phyloP scores from a whole-genome alignment of 371 early-diverging fungal genomes.

The Synchytrium microbalum region DNA sequence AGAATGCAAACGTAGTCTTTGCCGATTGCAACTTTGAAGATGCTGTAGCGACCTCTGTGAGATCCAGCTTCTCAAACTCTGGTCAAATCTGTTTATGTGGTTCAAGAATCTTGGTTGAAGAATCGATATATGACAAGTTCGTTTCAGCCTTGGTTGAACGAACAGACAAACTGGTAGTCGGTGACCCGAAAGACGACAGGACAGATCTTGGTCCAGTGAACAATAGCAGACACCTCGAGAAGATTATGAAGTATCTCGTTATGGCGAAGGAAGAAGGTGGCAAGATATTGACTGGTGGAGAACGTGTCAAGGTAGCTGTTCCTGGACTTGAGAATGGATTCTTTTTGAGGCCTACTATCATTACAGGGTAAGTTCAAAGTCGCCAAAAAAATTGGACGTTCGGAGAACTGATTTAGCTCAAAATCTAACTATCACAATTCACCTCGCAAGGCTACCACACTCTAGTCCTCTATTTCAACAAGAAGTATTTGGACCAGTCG shows the following conservation, averaged over 20 bases:
- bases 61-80: slow-evolving; percentile 60
- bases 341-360: slow-evolving; percentile 62
- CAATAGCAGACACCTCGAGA: slow-evolving; percentile 54
- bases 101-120: slow-evolving; percentile 63
- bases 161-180: slow-evolving; percentile 45
- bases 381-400: neutral
- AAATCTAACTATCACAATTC: slow-evolving; percentile 4
- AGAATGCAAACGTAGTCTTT: slow-evolving; percentile 70
- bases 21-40: slow-evolving; percentile 60
- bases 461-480: too few species aligned
- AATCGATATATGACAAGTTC: slow-evolving; percentile 51
- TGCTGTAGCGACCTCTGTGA: slow-evolving; percentile 45
- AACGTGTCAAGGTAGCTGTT: slow-evolving; percentile 10
- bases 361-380: slow-evolving; percentile 40
- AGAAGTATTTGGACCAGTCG: slow-evolving; percentile 33
- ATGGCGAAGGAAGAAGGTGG: slow-evolving; percentile 59
- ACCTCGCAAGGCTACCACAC: too few species aligned
- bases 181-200: slow-evolving; percentile 47
- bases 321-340: slow-evolving; percentile 20
- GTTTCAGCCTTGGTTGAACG: slow-evolving; percentile 35
- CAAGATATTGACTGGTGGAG: slow-evolving; percentile 39
- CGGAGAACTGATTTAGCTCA: neutral
- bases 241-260: slow-evolving; percentile 57
- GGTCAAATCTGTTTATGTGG: slow-evolving; percentile 52
- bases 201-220: slow-evolving; percentile 56